Evolutionary conservation across 805 yeast species (phyloP), one percentile per base, ranked within the genome.

Genomic region (Groenewaldozyma salmanticensis): DNA sequence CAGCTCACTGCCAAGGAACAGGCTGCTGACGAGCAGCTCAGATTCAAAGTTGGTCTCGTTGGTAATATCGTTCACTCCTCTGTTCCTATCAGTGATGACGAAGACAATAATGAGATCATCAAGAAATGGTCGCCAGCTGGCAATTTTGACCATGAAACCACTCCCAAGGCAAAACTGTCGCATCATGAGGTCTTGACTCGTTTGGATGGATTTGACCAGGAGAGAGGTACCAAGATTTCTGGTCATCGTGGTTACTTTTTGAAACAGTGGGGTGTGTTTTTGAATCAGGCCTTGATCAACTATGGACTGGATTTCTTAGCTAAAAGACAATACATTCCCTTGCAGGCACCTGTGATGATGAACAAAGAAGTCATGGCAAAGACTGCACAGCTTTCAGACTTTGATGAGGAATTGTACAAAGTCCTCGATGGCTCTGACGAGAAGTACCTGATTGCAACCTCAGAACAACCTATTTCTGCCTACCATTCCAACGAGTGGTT

Each of bases 291-390:
- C 34, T 72, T 92, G 64, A 92, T 92, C 65, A 92, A 88, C 75
- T 90, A 88, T 60, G 98, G 98, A 53, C 75, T 92, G 60, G 71
- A 74, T 46, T 88, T 86, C 67, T 74, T 92, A 62, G 75, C 84
- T 49, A 67, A 75, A 55, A 76, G 79, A 54, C 87, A 79, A 39
- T 92, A 86, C 71, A 71, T 72, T 42, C 95, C 97, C 49, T 72
- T 92, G 65, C 98, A 92, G 71, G 94, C 98, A 13, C 98, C 98
- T 44, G 96, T 90, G 35, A 92, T 92, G 98, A 86, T 92, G 96
- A 92, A 92, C 78, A 92, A 92, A 69, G 97, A 92, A 44, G 94
- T 87, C 43, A 92, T 92, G 98, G 97, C 97, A 53, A 88, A 85
- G 68, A 92, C 98, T 52, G 98, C 98, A 5, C 98, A 92, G 70